Evolutionary conservation across 2,329 filamentous ascomycete species (phyloP), one percentile per base, ranked within the genome.

Genomic region (Plenodomus biglobosus): DNA sequence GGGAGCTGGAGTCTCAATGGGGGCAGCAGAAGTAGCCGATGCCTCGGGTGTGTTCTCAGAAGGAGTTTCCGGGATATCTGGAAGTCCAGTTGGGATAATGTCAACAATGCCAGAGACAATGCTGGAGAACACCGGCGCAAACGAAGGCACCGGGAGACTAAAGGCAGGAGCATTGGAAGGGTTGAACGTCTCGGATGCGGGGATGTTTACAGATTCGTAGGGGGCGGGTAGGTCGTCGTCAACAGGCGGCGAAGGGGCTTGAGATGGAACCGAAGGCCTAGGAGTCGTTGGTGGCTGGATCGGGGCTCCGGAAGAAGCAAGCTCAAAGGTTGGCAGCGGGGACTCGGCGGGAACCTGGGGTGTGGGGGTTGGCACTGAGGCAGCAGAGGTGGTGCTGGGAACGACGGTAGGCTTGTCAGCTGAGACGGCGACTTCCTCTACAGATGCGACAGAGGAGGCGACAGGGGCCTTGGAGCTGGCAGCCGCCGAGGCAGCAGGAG

Each of bases 101-200:
- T 53, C 42, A 4, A 48, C 44, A 17, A 56, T 45, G 17, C 46
- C 55, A 49, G 40, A 54, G 11, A 55, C 44, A 44, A 50, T 55
- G 48, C 37, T 55, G n/a, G 56, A 48, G 47, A 52, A 56, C 5
- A 50, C 51, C 5, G 57, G 55, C 8, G 39, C 40, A 22, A 50
- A 38, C 21, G 58, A 52, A 10, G 52, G n/a, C 11, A 46, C 35
- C 13, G 35, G 35, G 8, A 53, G 48, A 8, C 45, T 44, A 46
- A 62, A 62, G 10, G 56, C 59, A 41, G 58, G 59, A 8, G 59
- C 58, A 5, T 51, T 8, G 21, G 40, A 50, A 10, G 56, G 38
- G 21, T 52, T 46, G 51, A 61, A 61, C 0, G 53, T 55, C 42
- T 56, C 48, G 2, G 51, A 51, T 3, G 46, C 54, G 8, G 56